Conservation (phyloP, 257 asterid species). For the Anisodus tanguticus region DNA sequence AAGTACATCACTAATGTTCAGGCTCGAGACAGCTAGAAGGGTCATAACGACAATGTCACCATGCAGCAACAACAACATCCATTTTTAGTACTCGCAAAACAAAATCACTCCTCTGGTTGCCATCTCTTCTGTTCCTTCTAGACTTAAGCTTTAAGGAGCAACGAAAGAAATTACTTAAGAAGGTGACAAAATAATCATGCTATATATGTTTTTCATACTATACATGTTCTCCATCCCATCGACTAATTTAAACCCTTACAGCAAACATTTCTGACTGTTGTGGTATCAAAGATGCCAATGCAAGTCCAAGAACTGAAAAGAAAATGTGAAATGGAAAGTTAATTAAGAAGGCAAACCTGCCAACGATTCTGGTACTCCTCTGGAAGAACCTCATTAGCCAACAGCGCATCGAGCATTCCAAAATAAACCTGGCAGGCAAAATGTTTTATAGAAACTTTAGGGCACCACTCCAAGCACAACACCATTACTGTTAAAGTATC, state of each 20-base stretch:
- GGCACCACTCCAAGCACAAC: background rate
- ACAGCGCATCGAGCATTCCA: conserved; percentile 56
- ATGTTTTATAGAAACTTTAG: conserved; percentile 13
- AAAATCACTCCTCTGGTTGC: background rate
- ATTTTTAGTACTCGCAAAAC: background rate
- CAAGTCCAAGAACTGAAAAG: background rate
- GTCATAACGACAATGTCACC: background rate
- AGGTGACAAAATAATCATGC: background rate
- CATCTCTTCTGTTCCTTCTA: background rate
- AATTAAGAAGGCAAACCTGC: conserved; percentile 41
- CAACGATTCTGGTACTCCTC: conserved; percentile 48
- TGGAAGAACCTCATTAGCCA: conserved; percentile 56
- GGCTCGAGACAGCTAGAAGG: background rate
- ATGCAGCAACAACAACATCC: background rate
- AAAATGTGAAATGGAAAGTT: conserved; percentile 3
- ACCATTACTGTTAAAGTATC: background rate
- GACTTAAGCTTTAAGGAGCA: background rate
- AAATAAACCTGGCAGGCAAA: conserved; percentile 46
- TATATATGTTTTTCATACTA: background rate
- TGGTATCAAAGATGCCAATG: background rate
- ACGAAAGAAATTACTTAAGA: background rate
- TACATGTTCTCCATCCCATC: no score
- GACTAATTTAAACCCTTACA: no score
- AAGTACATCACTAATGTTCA: background rate
- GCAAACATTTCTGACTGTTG: no score